Base-by-base conservation (phyloP, 2,329 filamentous ascomycete species). In the Aspergillus pseudonomiae region DNA sequence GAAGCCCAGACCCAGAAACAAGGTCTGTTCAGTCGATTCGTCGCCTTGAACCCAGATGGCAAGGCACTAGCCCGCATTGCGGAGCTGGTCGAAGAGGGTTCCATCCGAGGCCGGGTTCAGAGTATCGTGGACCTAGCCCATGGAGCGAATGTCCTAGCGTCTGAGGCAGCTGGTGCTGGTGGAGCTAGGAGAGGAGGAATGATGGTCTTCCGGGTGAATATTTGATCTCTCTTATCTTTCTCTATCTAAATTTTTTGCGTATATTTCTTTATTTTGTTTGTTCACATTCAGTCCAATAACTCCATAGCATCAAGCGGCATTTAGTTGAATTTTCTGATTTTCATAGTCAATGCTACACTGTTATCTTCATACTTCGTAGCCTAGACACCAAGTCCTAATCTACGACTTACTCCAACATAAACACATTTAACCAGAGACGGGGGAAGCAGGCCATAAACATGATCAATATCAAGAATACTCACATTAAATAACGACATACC, bases 11-110 rank as follows among this genome's bases (percentile, higher is more conserved):
- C 48, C n/a, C 53, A 62, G 55, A 73, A 70, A 48, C 65, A 71
- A 28, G 70, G 67, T 14, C 63, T 75, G n/a, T 69, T 61, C 12
- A 77, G 73, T 57, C 69, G 70, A 30, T 78, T 78, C 63, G 73
- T 81, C 53, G 68, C 74, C 19, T 78, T 80, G 9, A 69, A 72
- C 61, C 77, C 79, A 6, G 73, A 80, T 63, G 71, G 71, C 16
- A 63, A 63, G 24, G 74, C 77, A 10, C 61, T 82, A 57, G 70
- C 58, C 10, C 69, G 70, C 12, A 77, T 81, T 57, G 71, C 67
- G n/a, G 65, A 70, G 30, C 65, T 80, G 60, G 73, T 80, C 4
- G 75, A 78, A 64, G 69, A 70, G 28, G 69, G 74, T n/a, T 70
- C 71, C 53, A 52, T 80, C 39, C 73, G 69, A 39, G 76, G 75